phyloP scores from a whole-genome alignment of 1,139 yeast genomes.

The Suhomyces ambrosiae region DNA sequence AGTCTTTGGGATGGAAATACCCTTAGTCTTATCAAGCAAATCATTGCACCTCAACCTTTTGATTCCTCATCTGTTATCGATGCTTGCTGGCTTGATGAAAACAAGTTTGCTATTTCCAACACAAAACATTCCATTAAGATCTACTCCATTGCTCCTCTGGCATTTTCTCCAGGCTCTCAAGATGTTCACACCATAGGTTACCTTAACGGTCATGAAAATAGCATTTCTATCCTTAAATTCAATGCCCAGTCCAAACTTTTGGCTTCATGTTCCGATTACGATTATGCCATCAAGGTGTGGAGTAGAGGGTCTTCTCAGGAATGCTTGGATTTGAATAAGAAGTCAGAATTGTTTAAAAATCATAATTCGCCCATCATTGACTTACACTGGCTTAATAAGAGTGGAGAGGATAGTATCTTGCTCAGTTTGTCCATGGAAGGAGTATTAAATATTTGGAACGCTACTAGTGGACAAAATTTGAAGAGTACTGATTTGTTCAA shows the following conservation, averaged over 20 bases:
- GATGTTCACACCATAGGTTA: slow-evolving; percentile 54
- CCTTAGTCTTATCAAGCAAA: slow-evolving; percentile 33
- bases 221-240: slow-evolving; percentile 60
- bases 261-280: slow-evolving; percentile 73
- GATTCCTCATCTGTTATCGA: slow-evolving; percentile 15
- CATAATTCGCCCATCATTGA: slow-evolving; percentile 61
- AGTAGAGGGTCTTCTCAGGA: slow-evolving; percentile 57
- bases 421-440: slow-evolving; percentile 67
- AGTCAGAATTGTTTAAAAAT: slow-evolving; percentile 19
- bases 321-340: slow-evolving; percentile 30
- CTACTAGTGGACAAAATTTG: slow-evolving; percentile 38
- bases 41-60: slow-evolving; percentile 19
- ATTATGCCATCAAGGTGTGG: slow-evolving; percentile 73
- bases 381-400: slow-evolving; percentile 50
- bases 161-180: slow-evolving; percentile 17
- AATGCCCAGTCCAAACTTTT: slow-evolving; percentile 54
- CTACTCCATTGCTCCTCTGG: slow-evolving; percentile 43
- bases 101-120: slow-evolving; percentile 72
- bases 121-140: slow-evolving; percentile 58
- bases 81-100: slow-evolving; percentile 71
- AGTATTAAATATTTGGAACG: slow-evolving; percentile 68
- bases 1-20: slow-evolving; percentile 44
- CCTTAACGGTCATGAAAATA: slow-evolving; percentile 68
- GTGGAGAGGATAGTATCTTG: slow-evolving; percentile 28
- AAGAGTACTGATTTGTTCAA: slow-evolving; percentile 29